Evolutionary conservation across 2,329 filamentous ascomycete genomes (phyloP), one percentile per base, ranked within the genome.

Genomic region (Hawksworthiomyces lignivorus): DNA sequence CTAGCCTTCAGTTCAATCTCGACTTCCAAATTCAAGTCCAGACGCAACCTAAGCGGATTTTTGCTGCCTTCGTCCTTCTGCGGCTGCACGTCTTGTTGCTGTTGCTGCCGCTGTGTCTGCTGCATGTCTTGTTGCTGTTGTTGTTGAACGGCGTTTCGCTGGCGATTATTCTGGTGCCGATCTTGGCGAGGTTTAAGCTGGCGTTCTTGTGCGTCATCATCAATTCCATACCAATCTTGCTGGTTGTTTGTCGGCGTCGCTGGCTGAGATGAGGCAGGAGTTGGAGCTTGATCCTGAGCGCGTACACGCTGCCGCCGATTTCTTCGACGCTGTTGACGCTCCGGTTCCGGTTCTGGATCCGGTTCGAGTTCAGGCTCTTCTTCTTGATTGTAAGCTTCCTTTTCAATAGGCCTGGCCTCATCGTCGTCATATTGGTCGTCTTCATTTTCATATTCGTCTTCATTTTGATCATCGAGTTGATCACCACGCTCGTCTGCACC

Each of bases 1-100:
- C 77, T 82, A 17, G 84, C 84, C 68, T 87, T 87, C 41, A 89
- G 67, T 60, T 87, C 78, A 51, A 89, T 83, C 63, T 89, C 83
- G 39, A 89, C 73, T 54, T 89, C 84, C 40, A 89, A 63, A 61
- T 89, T 88, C 42, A 87, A 66, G 57, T 89, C 84, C 24, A 87
- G 62, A 43, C 78, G 70, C 56, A 89, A 62, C 59, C 80, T 80
- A 56, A 87, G 61, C 19, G 82, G 80, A 52, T 84, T 80, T 49
- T 76, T 63, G 48, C 54, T 52, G 48, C 63, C 63, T 52, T 54
- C 54, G 52, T 50, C 52, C 62, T 44, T 30, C 7, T 30, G 27
- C 27, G 33, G 54, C 44, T 55, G 52, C 46, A 49, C 51, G 34
- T 54, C 54, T 45, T 55, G 56, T 30, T 59, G 49, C 32, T 52